Evolutionary conservation across 1,284 basidiomycete species (phyloP).

Genomic region (Moesziomyces sp.): DNA sequence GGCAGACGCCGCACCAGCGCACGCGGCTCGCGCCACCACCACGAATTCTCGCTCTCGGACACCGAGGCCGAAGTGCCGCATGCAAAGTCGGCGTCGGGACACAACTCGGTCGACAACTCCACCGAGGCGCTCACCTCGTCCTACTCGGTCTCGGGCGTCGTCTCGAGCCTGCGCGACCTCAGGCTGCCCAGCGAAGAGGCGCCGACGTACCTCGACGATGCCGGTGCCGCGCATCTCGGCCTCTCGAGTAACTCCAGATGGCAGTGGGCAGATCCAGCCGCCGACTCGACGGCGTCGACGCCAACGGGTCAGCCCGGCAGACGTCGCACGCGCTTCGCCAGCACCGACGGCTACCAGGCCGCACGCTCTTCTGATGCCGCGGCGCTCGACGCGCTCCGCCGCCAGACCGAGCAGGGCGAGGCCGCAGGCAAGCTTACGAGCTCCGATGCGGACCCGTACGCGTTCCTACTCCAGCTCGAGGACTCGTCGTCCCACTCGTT

Average conservation of each 20-base stretch:
- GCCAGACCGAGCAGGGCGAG: constrained; percentile 21
- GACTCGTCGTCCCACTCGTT: constrained; percentile 69
- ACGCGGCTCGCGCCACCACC: constrained; percentile 20
- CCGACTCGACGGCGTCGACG: constrained; percentile 13
- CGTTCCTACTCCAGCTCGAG: constrained; percentile 70
- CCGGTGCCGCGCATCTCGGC: constrained; percentile 28
- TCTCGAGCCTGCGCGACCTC: constrained; percentile 29
- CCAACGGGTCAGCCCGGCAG: constrained; percentile 13
- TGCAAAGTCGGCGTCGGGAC: constrained; percentile 30
- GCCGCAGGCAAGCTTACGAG: constrained; percentile 67
- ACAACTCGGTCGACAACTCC: constrained; percentile 25
- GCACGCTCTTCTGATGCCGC: constrained; percentile 12
- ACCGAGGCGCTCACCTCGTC: constrained; percentile 13
- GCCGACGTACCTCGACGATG: constrained; percentile 23
- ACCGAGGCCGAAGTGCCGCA: constrained; percentile 50
- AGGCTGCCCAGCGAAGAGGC: constrained; percentile 33
- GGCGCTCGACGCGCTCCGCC: constrained; percentile 32
- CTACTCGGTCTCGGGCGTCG: constrained; percentile 22
- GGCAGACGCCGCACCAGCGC: not conserved
- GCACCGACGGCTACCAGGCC: constrained; percentile 30
- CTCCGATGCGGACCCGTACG: constrained; percentile 69
- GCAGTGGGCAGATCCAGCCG: constrained; percentile 40
- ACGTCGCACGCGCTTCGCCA: constrained; percentile 33
- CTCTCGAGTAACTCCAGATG: constrained; percentile 27
- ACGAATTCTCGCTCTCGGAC: constrained; percentile 51